Conservation (phyloP, 805 yeast genomes). For the Spathaspora sp. region DNA sequence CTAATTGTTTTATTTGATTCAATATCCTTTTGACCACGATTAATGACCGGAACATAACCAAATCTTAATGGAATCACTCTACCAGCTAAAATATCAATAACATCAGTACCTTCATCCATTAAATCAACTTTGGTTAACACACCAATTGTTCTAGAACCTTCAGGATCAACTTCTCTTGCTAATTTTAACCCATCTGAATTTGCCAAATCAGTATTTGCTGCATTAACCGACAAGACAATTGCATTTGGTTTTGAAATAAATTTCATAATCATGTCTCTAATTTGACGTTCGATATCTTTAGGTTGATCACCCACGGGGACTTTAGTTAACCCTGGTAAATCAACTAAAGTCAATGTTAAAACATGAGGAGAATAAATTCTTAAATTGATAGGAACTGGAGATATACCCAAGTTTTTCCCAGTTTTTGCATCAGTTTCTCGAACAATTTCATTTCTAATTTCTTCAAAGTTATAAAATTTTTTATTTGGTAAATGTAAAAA, state of each 20-base stretch:
- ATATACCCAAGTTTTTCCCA: conserved; percentile 81
- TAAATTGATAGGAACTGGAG: conserved; percentile 88
- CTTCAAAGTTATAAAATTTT: conserved; percentile 82
- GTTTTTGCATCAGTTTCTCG: conserved; percentile 85
- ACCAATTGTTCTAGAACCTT: conserved; percentile 93
- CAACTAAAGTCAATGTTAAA: conserved; percentile 88
- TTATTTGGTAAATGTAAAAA: conserved; percentile 89
- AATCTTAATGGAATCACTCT: conserved; percentile 91
- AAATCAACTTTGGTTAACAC: conserved; percentile 94
- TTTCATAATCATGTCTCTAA: conserved; percentile 87
- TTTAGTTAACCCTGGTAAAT: conserved; percentile 94
- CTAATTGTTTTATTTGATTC: conserved; percentile 83
- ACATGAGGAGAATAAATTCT: conserved; percentile 94
- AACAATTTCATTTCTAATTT: conserved; percentile 86
- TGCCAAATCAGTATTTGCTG: conserved; percentile 95
- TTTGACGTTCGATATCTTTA: conserved; percentile 91
- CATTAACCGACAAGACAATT: conserved; percentile 88
- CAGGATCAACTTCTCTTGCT: conserved; percentile 97
- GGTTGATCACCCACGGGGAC: conserved; percentile 99
- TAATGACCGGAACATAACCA: conserved; percentile 95
- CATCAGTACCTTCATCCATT: conserved; percentile 98
- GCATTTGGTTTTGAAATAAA: conserved; percentile 95
- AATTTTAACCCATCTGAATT: conserved; percentile 94
- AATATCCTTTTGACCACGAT: conserved; percentile 96
- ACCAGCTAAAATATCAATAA: conserved; percentile 90